A percentile compares a stretch with the other conserved stretches of the same genome.
These are phyloP conservation scores for Penicillium arizonense DNA, from an alignment of 495 filamentous ascomycete genomes.

Conservation along the genomic window DNA sequence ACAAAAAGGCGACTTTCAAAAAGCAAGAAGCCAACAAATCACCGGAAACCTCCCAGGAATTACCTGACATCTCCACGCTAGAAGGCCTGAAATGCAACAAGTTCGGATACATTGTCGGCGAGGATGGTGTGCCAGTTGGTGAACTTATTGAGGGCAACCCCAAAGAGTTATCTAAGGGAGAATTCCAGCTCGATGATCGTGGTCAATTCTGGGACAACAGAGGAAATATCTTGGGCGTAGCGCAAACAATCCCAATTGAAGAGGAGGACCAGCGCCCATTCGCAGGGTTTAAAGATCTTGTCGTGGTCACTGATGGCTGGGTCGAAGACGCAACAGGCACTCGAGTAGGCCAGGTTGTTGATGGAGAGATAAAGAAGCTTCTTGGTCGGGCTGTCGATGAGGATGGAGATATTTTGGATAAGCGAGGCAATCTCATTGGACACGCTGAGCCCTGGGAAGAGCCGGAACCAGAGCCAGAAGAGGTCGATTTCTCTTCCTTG, in stretches of 20 bases:
- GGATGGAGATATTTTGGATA: slow-evolving; percentile 63
- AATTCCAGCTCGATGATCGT: slow-evolving; percentile 55
- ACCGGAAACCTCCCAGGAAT: no score
- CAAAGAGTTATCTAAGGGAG: slow-evolving; percentile 54
- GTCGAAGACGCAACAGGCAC: slow-evolving; percentile 60
- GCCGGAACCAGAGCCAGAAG: slow-evolving; percentile 45
- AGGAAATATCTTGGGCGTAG: slow-evolving; percentile 60
- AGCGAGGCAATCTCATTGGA: slow-evolving; percentile 59
- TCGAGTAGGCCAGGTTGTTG: slow-evolving; percentile 55
- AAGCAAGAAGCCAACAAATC: slow-evolving; percentile 31
- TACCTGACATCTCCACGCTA: slow-evolving; percentile 54
- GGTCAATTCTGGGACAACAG: slow-evolving; percentile 63
- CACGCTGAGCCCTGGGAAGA: slow-evolving; percentile 48
- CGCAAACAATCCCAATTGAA: slow-evolving; percentile 57
- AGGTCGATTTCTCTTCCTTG: slow-evolving; percentile 60
- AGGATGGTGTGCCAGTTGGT: slow-evolving; percentile 51
- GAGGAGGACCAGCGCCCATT: slow-evolving; percentile 62
- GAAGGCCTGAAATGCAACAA: slow-evolving; percentile 64
- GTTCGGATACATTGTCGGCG: slow-evolving; percentile 55
- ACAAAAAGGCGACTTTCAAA: slow-evolving; percentile 23
- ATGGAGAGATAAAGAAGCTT: slow-evolving; percentile 64
- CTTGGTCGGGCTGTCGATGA: slow-evolving; percentile 61
- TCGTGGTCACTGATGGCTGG: slow-evolving; percentile 57
- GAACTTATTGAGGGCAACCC: slow-evolving; percentile 59
- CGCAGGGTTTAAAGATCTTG: slow-evolving; percentile 61